A percentile compares a stretch with the other conserved stretches of the same genome.
Conservation (phyloP, 108 stramenopile genomes). For the Halocafeteria seosinensis region DNA sequence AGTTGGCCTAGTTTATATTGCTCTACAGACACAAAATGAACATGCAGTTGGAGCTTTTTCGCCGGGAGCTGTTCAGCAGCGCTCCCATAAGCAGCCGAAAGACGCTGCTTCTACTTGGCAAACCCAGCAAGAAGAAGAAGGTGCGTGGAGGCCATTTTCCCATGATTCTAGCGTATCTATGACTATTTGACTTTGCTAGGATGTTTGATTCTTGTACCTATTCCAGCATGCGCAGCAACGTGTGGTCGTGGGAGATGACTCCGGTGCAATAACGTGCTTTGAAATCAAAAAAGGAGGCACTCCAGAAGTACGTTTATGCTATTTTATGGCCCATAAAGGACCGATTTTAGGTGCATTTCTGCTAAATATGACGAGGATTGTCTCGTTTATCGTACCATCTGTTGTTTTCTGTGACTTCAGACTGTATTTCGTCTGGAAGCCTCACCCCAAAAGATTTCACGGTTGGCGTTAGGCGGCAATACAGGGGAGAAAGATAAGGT, state of each 20-base stretch:
- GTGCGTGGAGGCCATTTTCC: too few species aligned
- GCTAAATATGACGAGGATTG: not conserved
- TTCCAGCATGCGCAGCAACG: not conserved
- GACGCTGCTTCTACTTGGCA: too few species aligned
- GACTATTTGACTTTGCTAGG: too few species aligned
- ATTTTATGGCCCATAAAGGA: not conserved
- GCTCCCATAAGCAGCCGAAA: too few species aligned
- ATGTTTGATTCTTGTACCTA: too few species aligned
- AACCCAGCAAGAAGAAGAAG: too few species aligned
- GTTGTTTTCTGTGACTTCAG: not conserved
- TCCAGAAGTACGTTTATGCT: not conserved
- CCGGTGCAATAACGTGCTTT: not conserved
- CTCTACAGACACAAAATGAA: too few species aligned
- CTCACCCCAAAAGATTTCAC: not conserved
- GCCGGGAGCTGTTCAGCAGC: too few species aligned
- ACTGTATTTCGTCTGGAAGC: not conserved
- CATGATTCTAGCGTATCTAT: too few species aligned
- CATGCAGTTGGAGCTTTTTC: too few species aligned
- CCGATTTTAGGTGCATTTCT: not conserved
- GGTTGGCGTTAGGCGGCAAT: not conserved
- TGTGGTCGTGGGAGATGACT: not conserved
- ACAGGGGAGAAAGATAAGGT: not conserved
- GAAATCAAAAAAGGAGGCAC: not conserved
- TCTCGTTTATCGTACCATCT: not conserved
- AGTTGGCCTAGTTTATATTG: too few species aligned